These are phyloP conservation scores for Drosera spatulata DNA, from an alignment of 179 eudicot genomes.

Conservation along the genomic window DNA sequence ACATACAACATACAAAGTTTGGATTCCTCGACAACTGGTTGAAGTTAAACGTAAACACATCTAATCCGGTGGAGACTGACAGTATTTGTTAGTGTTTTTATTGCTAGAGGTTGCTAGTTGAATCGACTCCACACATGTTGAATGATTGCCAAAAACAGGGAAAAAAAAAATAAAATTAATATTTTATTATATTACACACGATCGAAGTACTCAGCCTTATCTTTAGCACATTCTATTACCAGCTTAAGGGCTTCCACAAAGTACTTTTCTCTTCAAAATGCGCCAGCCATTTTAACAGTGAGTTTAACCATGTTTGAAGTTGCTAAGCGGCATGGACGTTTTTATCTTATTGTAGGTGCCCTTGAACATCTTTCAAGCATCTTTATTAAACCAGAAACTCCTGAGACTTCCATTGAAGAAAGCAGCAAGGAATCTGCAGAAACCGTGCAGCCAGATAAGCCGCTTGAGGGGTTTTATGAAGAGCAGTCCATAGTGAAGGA, in stretches of 20 bases:
- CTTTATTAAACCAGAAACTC: constrained; percentile 32
- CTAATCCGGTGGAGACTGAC: background rate
- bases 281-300: background rate
- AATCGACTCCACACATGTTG: no score
- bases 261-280: no score
- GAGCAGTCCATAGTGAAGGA: constrained; percentile 58
- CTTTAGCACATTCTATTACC: no score
- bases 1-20: background rate
- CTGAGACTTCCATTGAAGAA: constrained; percentile 20
- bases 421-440: constrained; percentile 17
- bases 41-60: background rate
- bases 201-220: no score
- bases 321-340: background rate
- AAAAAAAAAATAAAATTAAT: no score
- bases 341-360: constrained; percentile 24
- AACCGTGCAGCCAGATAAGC: constrained; percentile 21
- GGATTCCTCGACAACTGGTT: background rate
- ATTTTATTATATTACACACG: no score
- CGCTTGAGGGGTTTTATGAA: constrained; percentile 55
- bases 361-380: constrained; percentile 49
- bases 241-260: no score
- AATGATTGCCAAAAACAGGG: no score
- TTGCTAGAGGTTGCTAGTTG: no score
- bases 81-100: background rate
- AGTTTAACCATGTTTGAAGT: background rate